Evolutionary conservation across 192 early-diverging fungal species (phyloP).

Genomic region (Funneliformis mosseae): DNA sequence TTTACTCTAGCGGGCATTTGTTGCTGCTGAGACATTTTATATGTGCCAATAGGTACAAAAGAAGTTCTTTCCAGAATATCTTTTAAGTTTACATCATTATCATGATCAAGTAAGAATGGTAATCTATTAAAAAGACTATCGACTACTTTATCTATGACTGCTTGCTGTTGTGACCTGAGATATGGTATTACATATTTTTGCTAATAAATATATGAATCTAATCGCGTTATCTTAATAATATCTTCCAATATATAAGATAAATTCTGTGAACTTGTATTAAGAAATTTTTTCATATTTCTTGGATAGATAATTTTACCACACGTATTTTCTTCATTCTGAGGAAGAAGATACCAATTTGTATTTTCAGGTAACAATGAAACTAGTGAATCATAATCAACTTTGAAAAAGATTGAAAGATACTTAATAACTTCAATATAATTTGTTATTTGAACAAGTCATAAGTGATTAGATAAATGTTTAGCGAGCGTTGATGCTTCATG

Average conservation of each 20-base stretch:
- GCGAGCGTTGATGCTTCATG: background rate
- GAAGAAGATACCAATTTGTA: background rate
- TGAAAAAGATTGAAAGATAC: conserved; percentile 10
- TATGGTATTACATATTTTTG: background rate
- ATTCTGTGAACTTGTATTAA: background rate
- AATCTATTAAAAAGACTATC: background rate
- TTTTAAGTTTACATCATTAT: background rate
- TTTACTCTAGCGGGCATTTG: background rate
- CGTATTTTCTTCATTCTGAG: background rate
- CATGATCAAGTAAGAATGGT: background rate
- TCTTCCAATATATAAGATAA: background rate
- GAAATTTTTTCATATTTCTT: background rate
- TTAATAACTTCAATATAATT: background rate
- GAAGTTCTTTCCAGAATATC: background rate
- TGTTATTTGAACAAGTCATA: background rate
- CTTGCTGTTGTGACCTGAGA: background rate
- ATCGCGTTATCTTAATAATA: background rate
- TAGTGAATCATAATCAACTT: background rate
- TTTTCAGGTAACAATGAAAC: background rate
- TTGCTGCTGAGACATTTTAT: background rate
- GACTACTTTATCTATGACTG: background rate
- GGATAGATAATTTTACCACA: conserved; percentile 5
- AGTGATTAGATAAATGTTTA: background rate
- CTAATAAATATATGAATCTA: background rate
- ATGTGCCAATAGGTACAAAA: background rate